These are phyloP conservation scores for Bombardia bombarda DNA, from an alignment of 495 filamentous ascomycete genomes.

Conservation along the genomic window DNA sequence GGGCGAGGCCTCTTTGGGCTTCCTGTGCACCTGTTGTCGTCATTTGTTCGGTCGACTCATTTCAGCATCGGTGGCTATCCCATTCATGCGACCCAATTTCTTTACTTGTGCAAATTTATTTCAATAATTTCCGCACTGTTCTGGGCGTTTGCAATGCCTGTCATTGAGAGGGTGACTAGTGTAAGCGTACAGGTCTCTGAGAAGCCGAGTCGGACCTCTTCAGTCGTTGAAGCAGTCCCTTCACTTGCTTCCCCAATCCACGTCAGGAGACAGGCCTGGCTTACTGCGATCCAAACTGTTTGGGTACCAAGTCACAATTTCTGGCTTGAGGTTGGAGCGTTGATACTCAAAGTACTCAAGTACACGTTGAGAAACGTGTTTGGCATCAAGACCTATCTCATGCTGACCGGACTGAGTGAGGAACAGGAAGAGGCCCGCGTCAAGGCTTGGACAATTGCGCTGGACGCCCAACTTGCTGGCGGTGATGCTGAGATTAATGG, in stretches of 20 bases:
- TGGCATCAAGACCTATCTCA: conserved; percentile 66
- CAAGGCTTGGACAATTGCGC: conserved; percentile 90
- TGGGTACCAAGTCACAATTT: conserved; percentile 88
- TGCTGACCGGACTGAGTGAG: conserved; percentile 69
- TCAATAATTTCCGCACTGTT: conserved; percentile 49
- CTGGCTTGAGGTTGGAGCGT: conserved; percentile 72
- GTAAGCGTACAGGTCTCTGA: too few relatives aligned
- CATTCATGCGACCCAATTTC: conserved; percentile 28
- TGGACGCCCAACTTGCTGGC: conserved; percentile 91
- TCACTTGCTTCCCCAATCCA: conserved; percentile 76
- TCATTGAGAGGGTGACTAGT: too few relatives aligned
- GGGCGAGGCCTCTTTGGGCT: conserved; percentile 64
- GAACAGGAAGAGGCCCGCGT: conserved; percentile 81
- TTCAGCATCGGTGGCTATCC: conserved; percentile 43
- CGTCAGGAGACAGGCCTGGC: conserved; percentile 83
- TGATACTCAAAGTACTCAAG: conserved; percentile 71
- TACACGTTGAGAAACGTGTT: conserved; percentile 72
- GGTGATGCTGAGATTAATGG: conserved; percentile 87
- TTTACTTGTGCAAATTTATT: too few relatives aligned
- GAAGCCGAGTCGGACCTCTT: conserved; percentile 21
- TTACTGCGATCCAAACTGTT: conserved; percentile 88
- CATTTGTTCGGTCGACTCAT: conserved; percentile 29
- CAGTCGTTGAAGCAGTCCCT: conserved; percentile 46
- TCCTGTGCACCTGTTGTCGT: conserved; percentile 48
- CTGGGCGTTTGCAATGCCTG: conserved; percentile 53